Conservation (phyloP, 208 protist species). For the Borovskyia barvae region DNA sequence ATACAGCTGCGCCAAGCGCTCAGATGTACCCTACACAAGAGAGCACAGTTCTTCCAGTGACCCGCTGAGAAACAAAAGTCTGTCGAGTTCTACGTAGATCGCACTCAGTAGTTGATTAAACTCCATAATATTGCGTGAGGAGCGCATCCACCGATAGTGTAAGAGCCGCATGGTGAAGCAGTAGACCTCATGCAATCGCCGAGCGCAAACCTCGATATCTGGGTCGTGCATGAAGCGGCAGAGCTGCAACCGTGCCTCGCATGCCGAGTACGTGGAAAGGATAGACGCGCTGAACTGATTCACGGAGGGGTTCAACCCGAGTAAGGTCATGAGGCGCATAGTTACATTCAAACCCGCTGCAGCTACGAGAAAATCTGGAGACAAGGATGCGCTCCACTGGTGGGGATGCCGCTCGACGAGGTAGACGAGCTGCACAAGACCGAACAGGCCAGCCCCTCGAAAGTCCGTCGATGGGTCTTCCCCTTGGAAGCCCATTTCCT, state of each 20-base stretch:
- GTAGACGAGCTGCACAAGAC: conserved; percentile 75
- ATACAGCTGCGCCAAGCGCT: not conserved
- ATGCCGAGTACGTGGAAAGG: conserved; percentile 25
- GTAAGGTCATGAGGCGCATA: conserved; percentile 56
- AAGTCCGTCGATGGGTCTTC: conserved; percentile 86
- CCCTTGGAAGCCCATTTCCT: conserved; percentile 85
- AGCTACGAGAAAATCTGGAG: conserved; percentile 48
- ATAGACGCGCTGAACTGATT: conserved; percentile 41
- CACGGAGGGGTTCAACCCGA: conserved; percentile 24
- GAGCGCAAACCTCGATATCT: conserved; percentile 26
- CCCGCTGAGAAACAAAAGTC: conserved; percentile 30
- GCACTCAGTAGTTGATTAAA: conserved; percentile 47
- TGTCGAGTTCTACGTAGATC: conserved; percentile 39
- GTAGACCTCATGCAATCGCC: conserved; percentile 53
- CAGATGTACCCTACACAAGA: conserved; percentile 4
- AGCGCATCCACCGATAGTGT: conserved; percentile 40
- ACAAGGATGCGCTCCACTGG: conserved; percentile 33
- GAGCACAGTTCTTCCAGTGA: conserved; percentile 40
- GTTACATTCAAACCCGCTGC: conserved; percentile 79
- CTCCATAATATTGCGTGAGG: conserved; percentile 58
- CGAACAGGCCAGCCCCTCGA: conserved; percentile 73
- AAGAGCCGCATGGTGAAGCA: conserved; percentile 57
- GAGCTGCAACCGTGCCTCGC: conserved; percentile 23
- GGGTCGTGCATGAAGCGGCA: conserved; percentile 38
- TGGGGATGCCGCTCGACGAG: conserved; percentile 58